Percentiles rank a stretch among this genome's conserved stretches.
These are phyloP conservation scores for Chrysanthemum lavandulifolium DNA, from an alignment of 129 eudicot genomes.

Conservation along the genomic window DNA sequence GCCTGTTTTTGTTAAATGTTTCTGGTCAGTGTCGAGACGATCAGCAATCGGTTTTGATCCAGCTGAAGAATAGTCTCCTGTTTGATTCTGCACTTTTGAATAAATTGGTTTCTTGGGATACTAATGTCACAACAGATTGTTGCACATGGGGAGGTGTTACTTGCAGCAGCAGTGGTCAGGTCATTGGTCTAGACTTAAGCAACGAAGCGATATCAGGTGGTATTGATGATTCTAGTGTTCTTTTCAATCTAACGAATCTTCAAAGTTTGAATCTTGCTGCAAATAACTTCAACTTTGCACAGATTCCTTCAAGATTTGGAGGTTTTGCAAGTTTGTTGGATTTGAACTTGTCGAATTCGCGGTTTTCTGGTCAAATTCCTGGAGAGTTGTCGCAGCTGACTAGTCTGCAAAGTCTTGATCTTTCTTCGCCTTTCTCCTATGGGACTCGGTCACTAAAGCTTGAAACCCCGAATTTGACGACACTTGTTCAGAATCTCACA, in stretches of 20 bases:
- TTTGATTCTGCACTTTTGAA: conserved; percentile 20
- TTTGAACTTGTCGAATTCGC: conserved; percentile 33
- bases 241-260: conserved; percentile 31
- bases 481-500: conserved; percentile 36
- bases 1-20: conserved; percentile 18
- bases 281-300: conserved; percentile 26
- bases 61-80: conserved; percentile 19
- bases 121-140: conserved; percentile 29
- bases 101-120: conserved; percentile 29
- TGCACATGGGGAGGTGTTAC: conserved; percentile 26
- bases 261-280: conserved; percentile 31
- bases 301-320: conserved; percentile 26
- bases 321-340: conserved; percentile 14
- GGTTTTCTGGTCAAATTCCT: conserved; percentile 34
- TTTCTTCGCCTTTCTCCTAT: conserved; percentile 26
- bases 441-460: conserved; percentile 11
- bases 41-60: conserved; percentile 33
- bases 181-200: conserved; percentile 26
- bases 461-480: conserved; percentile 36
- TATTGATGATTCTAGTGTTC: conserved; percentile 28
- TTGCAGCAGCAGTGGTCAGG: conserved; percentile 25
- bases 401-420: conserved; percentile 39
- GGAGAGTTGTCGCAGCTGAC: conserved; percentile 39
- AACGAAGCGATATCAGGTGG: conserved; percentile 26
- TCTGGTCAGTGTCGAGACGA: conserved; percentile 30